Conservation (phyloP, 805 yeast genomes). For the Saccharomycopsis babjevae region DNA sequence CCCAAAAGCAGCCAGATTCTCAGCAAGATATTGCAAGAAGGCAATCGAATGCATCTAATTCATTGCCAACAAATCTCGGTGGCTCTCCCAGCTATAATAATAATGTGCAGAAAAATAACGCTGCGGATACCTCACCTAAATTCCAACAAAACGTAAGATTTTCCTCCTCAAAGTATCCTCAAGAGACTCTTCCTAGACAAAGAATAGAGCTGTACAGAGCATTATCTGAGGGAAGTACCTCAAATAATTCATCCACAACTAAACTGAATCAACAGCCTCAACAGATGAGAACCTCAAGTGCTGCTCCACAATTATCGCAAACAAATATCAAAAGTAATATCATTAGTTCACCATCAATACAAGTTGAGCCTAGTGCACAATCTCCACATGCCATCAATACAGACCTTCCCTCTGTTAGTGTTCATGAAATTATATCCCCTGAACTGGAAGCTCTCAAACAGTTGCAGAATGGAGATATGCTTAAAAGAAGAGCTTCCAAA, state of each 20-base stretch:
- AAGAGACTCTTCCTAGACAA: constrained; percentile 10
- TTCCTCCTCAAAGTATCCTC: not conserved
- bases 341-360: not conserved
- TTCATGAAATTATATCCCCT: not conserved
- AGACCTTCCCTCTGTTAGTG: not conserved
- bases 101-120: not conserved
- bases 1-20: constrained; percentile 12
- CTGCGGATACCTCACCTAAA: not conserved
- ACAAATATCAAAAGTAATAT: not conserved
- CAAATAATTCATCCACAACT: not conserved
- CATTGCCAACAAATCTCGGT: not conserved
- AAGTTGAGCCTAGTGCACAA: not conserved
- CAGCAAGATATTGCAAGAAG: constrained; percentile 5
- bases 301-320: not conserved
- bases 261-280: not conserved
- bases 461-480: constrained; percentile 69
- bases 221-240: not conserved
- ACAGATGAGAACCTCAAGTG: not conserved
- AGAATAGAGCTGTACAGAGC: constrained; percentile 9
- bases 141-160: not conserved
- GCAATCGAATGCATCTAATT: constrained; percentile 11
- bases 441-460: constrained; percentile 57
- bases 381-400: not conserved
- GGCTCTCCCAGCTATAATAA: not conserved
- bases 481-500: constrained; percentile 88